These are phyloP conservation scores for Gryganskiella cystojenkinii DNA, from an alignment of 192 early-diverging fungal species.

Conservation along the genomic window DNA sequence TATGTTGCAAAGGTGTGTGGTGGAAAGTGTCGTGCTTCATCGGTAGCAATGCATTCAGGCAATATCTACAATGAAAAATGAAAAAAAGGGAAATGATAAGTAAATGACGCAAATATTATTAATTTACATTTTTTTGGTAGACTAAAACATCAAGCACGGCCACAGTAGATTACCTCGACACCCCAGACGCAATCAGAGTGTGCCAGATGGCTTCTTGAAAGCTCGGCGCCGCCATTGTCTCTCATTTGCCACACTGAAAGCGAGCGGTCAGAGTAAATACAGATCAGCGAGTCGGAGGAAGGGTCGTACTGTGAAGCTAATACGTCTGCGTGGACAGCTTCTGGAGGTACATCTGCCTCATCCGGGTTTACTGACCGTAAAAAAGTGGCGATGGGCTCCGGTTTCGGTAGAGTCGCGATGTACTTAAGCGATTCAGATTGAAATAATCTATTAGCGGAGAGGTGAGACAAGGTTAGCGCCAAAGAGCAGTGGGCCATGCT, in stretches of 20 bases:
- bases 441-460: conserved; percentile 77
- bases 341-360: conserved; percentile 23
- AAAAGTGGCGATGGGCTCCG: conserved; percentile 72
- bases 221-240: conserved; percentile 63
- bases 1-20: conserved; percentile 77
- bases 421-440: conserved; percentile 76
- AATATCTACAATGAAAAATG: conserved; percentile 55
- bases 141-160: background rate
- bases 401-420: conserved; percentile 76
- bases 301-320: conserved; percentile 69
- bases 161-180: conserved; percentile 68
- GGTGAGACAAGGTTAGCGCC: background rate
- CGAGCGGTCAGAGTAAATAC: conserved; percentile 78
- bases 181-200: conserved; percentile 89
- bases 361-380: conserved; percentile 6
- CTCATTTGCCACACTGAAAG: conserved; percentile 79
- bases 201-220: conserved; percentile 70
- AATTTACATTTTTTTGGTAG: no score
- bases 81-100: conserved; percentile 1
- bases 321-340: conserved; percentile 66
- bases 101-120: no score
- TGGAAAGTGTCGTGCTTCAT: conserved; percentile 38
- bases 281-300: conserved; percentile 59
- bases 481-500: background rate
- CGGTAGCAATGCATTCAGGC: conserved; percentile 13